A percentile compares a stretch with the other conserved stretches of the same genome.
These are phyloP conservation scores for Rhizopogon rudus DNA, from an alignment of 768 basidiomycete genomes.

Conservation along the genomic window DNA sequence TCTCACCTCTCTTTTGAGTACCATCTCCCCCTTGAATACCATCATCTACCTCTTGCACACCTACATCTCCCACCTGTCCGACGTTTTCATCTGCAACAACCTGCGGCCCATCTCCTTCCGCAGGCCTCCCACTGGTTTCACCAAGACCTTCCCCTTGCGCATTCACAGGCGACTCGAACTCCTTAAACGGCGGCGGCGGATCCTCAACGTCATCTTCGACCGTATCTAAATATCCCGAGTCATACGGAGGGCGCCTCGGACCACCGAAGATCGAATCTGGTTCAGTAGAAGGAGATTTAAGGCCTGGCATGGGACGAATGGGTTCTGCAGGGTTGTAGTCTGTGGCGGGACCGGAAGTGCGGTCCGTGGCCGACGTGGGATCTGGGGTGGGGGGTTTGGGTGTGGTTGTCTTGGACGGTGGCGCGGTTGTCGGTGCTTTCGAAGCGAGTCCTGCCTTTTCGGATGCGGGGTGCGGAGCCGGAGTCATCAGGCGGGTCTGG, in stretches of 20 bases:
- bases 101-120: not conserved
- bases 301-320: not conserved
- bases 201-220: not conserved
- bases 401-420: not conserved
- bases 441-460: not conserved
- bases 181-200: slow-evolving; percentile 3
- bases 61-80: not conserved
- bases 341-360: slow-evolving; percentile 1
- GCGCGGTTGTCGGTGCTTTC: not conserved
- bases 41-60: too few species aligned
- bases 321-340: not conserved
- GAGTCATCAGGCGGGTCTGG: not conserved
- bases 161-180: not conserved
- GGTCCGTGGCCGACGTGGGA: slow-evolving; percentile 1
- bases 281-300: not conserved
- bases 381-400: not conserved
- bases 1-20: too few species aligned
- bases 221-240: slow-evolving; percentile 10
- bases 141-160: not conserved
- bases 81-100: not conserved
- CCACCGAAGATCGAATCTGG: not conserved
- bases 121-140: not conserved
- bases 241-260: not conserved
- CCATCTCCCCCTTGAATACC: not conserved
- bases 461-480: too few species aligned